phyloP scores from a whole-genome alignment of 1,139 yeast species.

The Pichia sp. region DNA sequence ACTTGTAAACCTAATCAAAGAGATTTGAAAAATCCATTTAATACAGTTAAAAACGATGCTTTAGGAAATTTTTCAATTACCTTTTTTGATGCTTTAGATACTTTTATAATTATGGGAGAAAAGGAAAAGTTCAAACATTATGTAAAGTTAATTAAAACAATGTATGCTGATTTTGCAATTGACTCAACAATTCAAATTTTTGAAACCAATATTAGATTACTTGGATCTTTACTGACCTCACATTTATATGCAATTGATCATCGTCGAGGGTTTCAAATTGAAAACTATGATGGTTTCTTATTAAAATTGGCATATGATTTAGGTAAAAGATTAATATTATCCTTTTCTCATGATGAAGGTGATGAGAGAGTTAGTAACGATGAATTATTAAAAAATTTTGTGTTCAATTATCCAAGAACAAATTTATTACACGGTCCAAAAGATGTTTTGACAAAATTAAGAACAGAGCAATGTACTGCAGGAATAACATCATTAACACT shows the following conservation, averaged over 20 bases:
- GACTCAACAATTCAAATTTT: conserved; percentile 79
- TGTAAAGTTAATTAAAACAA: conserved; percentile 40
- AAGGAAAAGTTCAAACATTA: conserved; percentile 46
- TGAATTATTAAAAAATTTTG: conserved; percentile 4
- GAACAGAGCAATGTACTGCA: conserved; percentile 71
- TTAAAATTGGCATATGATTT: conserved; percentile 64
- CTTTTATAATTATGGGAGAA: conserved; percentile 67
- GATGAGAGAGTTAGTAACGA: conserved; percentile 33
- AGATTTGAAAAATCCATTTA: conserved; percentile 45
- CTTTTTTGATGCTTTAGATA: conserved; percentile 71
- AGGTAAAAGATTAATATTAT: conserved; percentile 60
- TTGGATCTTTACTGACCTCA: conserved; percentile 74
- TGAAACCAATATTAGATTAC: conserved; percentile 71
- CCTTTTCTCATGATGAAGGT: conserved; percentile 45
- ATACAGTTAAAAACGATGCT: conserved; percentile 70
- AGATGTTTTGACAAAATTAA: conserved; percentile 37
- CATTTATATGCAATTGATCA: conserved; percentile 69
- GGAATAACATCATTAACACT: conserved; percentile 81
- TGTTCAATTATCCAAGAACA: conserved; percentile 66
- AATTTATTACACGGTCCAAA: conserved; percentile 51
- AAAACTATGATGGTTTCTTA: conserved; percentile 61
- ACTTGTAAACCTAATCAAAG: conserved; percentile 66
- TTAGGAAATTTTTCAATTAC: conserved; percentile 80
- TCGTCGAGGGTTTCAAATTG: conserved; percentile 38
- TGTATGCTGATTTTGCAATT: conserved; percentile 44